Evolutionary conservation across 495 filamentous ascomycete genomes (phyloP), one percentile per base, ranked within the genome.

Genomic region (Penicillium pulvis): DNA sequence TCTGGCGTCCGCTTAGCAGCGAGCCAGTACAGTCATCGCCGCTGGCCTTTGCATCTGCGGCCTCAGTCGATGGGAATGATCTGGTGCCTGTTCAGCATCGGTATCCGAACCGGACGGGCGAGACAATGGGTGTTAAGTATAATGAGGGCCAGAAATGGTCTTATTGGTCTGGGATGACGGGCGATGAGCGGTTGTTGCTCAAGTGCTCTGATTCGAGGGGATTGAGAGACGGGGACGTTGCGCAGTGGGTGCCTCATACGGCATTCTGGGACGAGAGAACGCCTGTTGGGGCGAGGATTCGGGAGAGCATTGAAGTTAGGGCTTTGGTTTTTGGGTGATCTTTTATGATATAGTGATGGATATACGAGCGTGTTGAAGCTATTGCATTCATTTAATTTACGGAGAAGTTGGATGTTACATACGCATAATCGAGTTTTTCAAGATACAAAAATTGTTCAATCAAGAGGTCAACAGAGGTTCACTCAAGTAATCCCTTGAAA

Each of bases 251-350:
- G 53, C 87, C 92, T 36, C 92, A 97, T 80, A 85, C 86, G 12
- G 92, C 91, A 26, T 97, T 97, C 78, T 75, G 75, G 53, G 87
- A 96, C 74, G 85, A 85, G 30, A 78, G 84, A 64, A 89, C 86
- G 16, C 78, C 81, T 28, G 72, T 78, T 31, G 87, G 81, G 24
- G 85, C 79, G 14, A 79, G 79, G 65, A 74, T 73, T 17, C 79
- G 87, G 67, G 89, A 94, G 81, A 95, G 91, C 70, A 93, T 97
- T 71, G 91, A 95, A 26, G 56, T 58, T 20, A 30, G 56, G 26
- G 56, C 56, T 33, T 77, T 96, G 72, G 86, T 96, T 11, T 93
- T 95, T 81, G 90, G 90, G 0, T 90, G 61, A 77, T 55, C 4
- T 59, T 48, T 4, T 41, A n/a, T 16, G 12, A 36, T 36, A 11